Percentiles rank a stretch among this genome's conserved stretches.
Evolutionary conservation across 805 yeast species (phyloP).

Genomic region (Kodamaea sagamina): DNA sequence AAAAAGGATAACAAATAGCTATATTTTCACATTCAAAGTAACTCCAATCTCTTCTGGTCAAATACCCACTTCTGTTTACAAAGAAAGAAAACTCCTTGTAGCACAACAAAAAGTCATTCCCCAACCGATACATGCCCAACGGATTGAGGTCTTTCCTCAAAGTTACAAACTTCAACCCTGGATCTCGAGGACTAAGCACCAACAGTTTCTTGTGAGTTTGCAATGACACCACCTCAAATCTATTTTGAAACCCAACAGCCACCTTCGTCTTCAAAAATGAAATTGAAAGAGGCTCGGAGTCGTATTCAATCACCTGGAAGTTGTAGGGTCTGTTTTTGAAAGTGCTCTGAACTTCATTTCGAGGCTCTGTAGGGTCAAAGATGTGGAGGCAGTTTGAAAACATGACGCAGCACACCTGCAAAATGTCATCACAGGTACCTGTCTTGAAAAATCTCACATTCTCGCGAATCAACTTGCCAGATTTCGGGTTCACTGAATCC

Average conservation of each 20-base stretch:
- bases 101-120: constrained; percentile 76
- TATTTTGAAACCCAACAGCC: constrained; percentile 94
- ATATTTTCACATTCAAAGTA: constrained; percentile 91
- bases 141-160: constrained; percentile 79
- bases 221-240: constrained; percentile 92
- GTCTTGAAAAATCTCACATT: constrained; percentile 90
- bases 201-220: constrained; percentile 85
- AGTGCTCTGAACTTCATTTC: constrained; percentile 52
- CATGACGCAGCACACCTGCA: constrained; percentile 87
- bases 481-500: constrained; percentile 53
- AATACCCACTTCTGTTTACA: constrained; percentile 95
- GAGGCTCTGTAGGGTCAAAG: constrained; percentile 85
- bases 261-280: constrained; percentile 85
- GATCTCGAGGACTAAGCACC: constrained; percentile 95
- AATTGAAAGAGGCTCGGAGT: constrained; percentile 87
- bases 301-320: constrained; percentile 73
- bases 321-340: constrained; percentile 61
- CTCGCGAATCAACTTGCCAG: constrained; percentile 76
- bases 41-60: constrained; percentile 90
- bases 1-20: constrained; percentile 93
- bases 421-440: constrained; percentile 87
- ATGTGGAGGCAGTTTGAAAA: constrained; percentile 78
- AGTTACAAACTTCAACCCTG: constrained; percentile 91
- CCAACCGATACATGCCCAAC: constrained; percentile 85
- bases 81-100: constrained; percentile 93